Base-by-base conservation (phyloP, 2,329 filamentous ascomycete genomes). In the Stylonectria norvegica region DNA sequence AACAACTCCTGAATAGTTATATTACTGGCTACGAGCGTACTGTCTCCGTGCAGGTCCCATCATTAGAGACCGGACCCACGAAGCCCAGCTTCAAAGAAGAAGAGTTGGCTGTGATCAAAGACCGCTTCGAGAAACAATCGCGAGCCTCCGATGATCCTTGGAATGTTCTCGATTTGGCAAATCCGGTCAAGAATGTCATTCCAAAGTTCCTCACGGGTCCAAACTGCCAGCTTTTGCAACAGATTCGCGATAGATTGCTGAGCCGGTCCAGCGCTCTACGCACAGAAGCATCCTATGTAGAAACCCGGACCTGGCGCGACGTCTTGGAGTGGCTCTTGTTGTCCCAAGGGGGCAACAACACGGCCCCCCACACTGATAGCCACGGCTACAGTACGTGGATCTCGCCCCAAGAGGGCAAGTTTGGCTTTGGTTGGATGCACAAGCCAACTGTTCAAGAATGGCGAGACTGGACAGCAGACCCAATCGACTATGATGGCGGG, bases 401-500 rank as follows among this genome's bases (percentile, higher is more conserved):
- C n/a, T 28, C 37, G 5, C 20, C 29, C 18, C 37, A 34, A 10
- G 30, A 40, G 31, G 30, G 37, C 4, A 11, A 2, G 3, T 28
- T 16, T 18, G 37, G 29, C 15, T 40, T 40, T 16, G 22, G 30
- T 12, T 40, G 37, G 37, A 15, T 40, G 12, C 20, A 29, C 17
- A 20, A n/a, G n/a, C 11, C 15, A 14, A 34, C 22, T 16, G 9
- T 5, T n/a, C 14, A 20, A 20, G 30, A 38, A 8, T 15, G 15
- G 9, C 5, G 5, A n/a, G 8, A 7, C 16, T 40, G 37, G 30
- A 10, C 27, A 18, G 30, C 31, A 9, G 16, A 32, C 12, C 29
- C 29, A n/a, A n/a, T n/a, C 5, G 12, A 17, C 4, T 6, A 17
- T 16, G 15, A 4, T 16, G 16, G 9, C 4, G 29, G 29, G 6